A percentile compares a stretch with the other conserved stretches of the same genome.
Conservation (phyloP, 768 basidiomycete species). For the Kwoniella pini region DNA sequence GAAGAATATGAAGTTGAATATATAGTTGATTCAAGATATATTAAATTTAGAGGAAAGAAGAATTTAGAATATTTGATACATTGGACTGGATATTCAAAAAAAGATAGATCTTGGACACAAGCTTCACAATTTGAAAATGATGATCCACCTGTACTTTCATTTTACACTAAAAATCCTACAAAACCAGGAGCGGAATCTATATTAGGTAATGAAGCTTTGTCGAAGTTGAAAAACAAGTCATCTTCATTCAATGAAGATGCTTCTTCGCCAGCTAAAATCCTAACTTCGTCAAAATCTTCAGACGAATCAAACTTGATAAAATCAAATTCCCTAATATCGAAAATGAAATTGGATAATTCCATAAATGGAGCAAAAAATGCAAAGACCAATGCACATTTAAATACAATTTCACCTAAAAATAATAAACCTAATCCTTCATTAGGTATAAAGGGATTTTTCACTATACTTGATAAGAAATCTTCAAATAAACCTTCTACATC, state of each 20-base stretch:
- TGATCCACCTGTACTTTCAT: constrained; percentile 37
- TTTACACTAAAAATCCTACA: constrained; percentile 30
- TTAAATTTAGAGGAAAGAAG: constrained; percentile 14
- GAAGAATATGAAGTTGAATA: constrained; percentile 45
- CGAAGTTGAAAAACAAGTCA: not conserved
- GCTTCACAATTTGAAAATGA: constrained; percentile 43
- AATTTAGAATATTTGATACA: constrained; percentile 37
- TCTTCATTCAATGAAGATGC: not conserved
- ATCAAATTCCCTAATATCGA: too few species aligned
- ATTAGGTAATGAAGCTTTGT: not conserved
- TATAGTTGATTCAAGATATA: constrained; percentile 41
- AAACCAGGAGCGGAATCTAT: constrained; percentile 22
- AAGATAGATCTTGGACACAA: constrained; percentile 37
- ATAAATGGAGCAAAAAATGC: too few species aligned
- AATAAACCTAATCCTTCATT: constrained; percentile 10
- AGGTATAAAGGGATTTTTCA: constrained; percentile 18
- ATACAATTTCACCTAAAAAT: too few species aligned
- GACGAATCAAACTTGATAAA: not conserved
- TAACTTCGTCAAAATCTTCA: not conserved
- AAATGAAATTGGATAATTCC: too few species aligned
- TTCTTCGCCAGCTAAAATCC: not conserved
- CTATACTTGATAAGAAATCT: constrained; percentile 3
- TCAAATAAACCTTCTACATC: not conserved
- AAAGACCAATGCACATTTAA: not conserved
- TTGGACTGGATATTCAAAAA: constrained; percentile 35